Evolutionary conservation across 352 stramenopile species (phyloP), one percentile per base, ranked within the genome.

Genomic region (Globisporangium nunn): DNA sequence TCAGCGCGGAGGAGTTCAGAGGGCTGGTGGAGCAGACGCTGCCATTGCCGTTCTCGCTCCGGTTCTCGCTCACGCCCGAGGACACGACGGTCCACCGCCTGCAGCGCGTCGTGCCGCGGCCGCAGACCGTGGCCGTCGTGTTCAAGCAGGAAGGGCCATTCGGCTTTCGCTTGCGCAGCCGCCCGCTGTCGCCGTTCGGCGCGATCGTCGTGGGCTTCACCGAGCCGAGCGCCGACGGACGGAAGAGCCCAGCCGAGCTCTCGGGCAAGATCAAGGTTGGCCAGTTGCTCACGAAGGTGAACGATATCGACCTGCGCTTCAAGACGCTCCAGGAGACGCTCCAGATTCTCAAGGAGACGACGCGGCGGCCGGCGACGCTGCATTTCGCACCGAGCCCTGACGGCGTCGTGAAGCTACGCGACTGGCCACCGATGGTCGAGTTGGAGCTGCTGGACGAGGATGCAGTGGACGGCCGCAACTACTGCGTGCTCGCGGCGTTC

Each of bases 391-490:
- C 73, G 4, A 94, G 78, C 56, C 84, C 84, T 0, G 84, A 94
- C 54, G 69, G 75, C 10, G 79, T 94, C 49, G 75, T 94, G 47
- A 88, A 78, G 57, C 58, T 94, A 37, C 78, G 74, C 0, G 70
- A 88, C 18, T 94, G 84, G 84, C 84, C 84, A n/a, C 84, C 84
- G 28, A 87, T 92, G 75, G 69, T 94, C 23, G 80, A 91, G 54
- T 61, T 86, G 47, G 84, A 93, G 57, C 71, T 70, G 17, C 75
- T 62, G 7, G 70, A 85, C 35, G 77, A 88, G 54, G 81, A 88
- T 47, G 58, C 69, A 4, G 72, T 69, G 1, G 78, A 83, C 48
- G 72, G 61, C 5, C 74, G 72, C 15, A 85, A 75, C 46, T 86
- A 91, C 46, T 78, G 88, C 11, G 74, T 88, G 6, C 50, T 93